Evolutionary conservation across 139 green algal genomes (phyloP), one percentile per base, ranked within the genome.

Genomic region (Coelastrella sp.): DNA sequence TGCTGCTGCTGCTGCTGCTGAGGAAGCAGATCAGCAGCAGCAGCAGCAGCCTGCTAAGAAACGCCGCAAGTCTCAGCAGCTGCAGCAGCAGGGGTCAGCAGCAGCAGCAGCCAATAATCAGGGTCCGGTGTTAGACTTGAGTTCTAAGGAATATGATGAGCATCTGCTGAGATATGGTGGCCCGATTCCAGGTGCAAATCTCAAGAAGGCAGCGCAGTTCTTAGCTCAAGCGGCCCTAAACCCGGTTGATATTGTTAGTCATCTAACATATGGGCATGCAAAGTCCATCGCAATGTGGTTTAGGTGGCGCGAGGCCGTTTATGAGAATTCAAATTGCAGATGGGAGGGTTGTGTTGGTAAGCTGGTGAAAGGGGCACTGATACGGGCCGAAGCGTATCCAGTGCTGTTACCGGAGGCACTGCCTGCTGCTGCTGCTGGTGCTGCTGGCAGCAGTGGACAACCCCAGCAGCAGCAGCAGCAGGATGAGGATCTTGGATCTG

Each of bases 181-280:
- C 16, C 56, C 56, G 3, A 32, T 84, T 16, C 19, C 56, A 5
- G 23, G 77, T 61, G 16, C n/a, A n/a, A 58, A 11, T 16, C 22
- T 61, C 80, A 86, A 75, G 59, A 86, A 74, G 13, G 80, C 59
- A 22, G 80, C 80, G 13, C 80, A 86, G 80, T 32, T 61, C n/a
- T 60, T 86, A n/a, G 8, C 60, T 7, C 8, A 22, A 61, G 59
- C 80, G 5, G 80, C 80, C 10, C 22, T 86, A 3, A 13, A 22
- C 13, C 80, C 80, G 8, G 80, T 76, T 0, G 7, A 14, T 3
- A 19, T 86, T 17, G 56, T 66, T 6, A 17, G 19, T 7, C n/a
- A 61, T 19, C 10, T 60, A 0, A 75, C n/a, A 4, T 13, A n/a
- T n/a, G 60, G 22, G 5, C 80, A 86, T 60, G 80, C 80, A 7